Percentiles rank a stretch among this genome's conserved stretches.
These are phyloP conservation scores for Epithele typhae DNA, from an alignment of 768 basidiomycete species.

Conservation along the genomic window DNA sequence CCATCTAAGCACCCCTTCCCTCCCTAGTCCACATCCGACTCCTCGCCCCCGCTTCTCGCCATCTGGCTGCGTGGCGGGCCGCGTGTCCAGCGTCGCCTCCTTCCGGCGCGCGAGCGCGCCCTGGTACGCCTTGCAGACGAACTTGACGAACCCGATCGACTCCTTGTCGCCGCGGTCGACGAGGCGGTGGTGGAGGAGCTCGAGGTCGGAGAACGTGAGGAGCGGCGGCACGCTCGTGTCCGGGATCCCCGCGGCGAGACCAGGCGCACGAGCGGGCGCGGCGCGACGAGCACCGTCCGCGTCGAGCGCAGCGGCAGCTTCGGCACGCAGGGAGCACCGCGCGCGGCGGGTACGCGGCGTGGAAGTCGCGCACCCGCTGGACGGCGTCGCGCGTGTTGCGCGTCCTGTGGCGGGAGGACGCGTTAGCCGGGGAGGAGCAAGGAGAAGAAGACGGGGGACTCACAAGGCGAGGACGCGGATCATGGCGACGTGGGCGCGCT, in stretches of 20 bases:
- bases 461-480: slow-evolving; percentile 64
- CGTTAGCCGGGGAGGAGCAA: neutral
- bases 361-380: slow-evolving; percentile 56
- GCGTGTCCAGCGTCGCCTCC: slow-evolving; percentile 38
- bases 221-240: slow-evolving; percentile 83
- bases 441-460: slow-evolving; percentile 24
- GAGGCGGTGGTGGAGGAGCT: slow-evolving; percentile 71
- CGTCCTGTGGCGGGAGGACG: slow-evolving; percentile 32
- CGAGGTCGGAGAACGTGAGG: slow-evolving; percentile 72
- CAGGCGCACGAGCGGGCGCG: slow-evolving; percentile 69
- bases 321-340: slow-evolving; percentile 28
- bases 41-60: too few relatives aligned
- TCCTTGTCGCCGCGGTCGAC: slow-evolving; percentile 31
- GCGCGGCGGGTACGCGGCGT: slow-evolving; percentile 57
- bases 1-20: neutral
- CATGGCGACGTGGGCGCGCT: slow-evolving; percentile 64
- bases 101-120: slow-evolving; percentile 60
- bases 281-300: slow-evolving; percentile 48
- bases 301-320: slow-evolving; percentile 54
- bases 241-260: slow-evolving; percentile 52
- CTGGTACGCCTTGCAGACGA: slow-evolving; percentile 69
- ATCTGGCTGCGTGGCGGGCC: slow-evolving; percentile 1
- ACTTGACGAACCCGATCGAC: slow-evolving; percentile 68
- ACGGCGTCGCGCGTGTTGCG: slow-evolving; percentile 41
- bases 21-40: too few relatives aligned